Evolutionary conservation across 2,329 filamentous ascomycete species (phyloP), one percentile per base, ranked within the genome.

Genomic region (Daldinia eschscholtzii): DNA sequence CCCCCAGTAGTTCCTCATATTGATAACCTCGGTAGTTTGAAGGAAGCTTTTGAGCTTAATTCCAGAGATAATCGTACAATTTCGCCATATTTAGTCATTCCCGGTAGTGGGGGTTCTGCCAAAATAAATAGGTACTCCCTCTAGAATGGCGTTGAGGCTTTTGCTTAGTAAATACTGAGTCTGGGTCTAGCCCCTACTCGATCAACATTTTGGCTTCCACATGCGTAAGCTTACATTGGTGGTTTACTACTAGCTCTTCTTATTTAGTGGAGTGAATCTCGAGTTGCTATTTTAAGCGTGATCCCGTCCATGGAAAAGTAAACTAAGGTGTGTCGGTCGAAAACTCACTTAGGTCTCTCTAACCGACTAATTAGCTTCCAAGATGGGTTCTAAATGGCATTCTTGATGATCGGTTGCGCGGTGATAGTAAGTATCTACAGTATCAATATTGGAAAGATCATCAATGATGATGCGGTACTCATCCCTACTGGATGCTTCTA

Each of bases 231-330:
- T 52, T 52, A 18, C 46, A 52, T 52, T 52, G 33, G 13, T 33
- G 26, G 26, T 50, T 10, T 52, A n/a, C 18, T 52, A 33, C 10
- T 13, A 13, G 15, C 28, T 48, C 12, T 33, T 33, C 26, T 52
- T 18, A 33, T 52, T 52, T 26, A 26, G 6, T 33, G 30, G 26
- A 52, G 13, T 13, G 1, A 10, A 33, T 52, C 26, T n/a, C 15
- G 26, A 33, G 46, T 52, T 52, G 7, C 46, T 52, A 52, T 52
- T 52, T 52, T 52, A 52, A 52, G 46, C 26, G 6, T 15, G 46
- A 52, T 52, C 46, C 46, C 33, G 28, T 52, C 26, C 10, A 15
- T 52, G 46, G 26, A 48, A 48, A 48, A 28, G 12, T 28, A 48
- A 15, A 48, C 28, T 52, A 52, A 30, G 15, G 15, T 18, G 26